Evolutionary conservation across 371 early-diverging fungal genomes (phyloP), one percentile per base, ranked within the genome.

Genomic region (Actinomortierella wolfii): DNA sequence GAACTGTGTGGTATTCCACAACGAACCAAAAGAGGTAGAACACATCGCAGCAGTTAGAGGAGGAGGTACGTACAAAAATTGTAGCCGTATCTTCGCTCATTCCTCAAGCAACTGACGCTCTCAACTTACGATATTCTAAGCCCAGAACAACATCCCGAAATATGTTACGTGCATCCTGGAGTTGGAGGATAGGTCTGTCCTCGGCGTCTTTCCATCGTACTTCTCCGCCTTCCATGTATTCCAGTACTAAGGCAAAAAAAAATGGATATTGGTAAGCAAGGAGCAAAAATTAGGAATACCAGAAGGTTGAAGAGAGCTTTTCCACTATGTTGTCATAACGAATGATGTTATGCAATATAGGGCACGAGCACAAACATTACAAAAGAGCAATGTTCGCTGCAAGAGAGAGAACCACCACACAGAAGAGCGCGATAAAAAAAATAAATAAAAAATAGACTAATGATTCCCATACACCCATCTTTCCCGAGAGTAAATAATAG

Each of bases 111-210:
- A 24, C 54, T 44, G 21, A 26, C 34, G 28, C 54, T 28, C 21
- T 15, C n/a, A 40, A 76, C 86, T 67, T 80, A 90, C 89, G 76
- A 65, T 96, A 97, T 77, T 96, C 93, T 29, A 98, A 79, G 39
- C 98, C 98, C 48, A 89, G 83, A 4, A 97, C 89, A 26, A 97
- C 86, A 64, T 95, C 95, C 24, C 94, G 88, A 64, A 98, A 93
- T 18, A 96, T 90, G 18, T 78, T 61, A n/a, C 94, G 83, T 6
- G 89, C 88, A 51, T 92, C 84, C 29, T 84, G 79, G 23, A 86
- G 56, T 0, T 82, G 60, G 54, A 95, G 68, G 0, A 89, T 69
- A 4, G 97, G 97, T 23, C 67, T 64, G n/a, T 84, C 83, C 9
- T 86, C 77, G 2, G 74, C 58, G 58, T 92, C 89, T 57, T 92